phyloP scores from a whole-genome alignment of 2,329 filamentous ascomycete species.

The Colletotrichum cereale region DNA sequence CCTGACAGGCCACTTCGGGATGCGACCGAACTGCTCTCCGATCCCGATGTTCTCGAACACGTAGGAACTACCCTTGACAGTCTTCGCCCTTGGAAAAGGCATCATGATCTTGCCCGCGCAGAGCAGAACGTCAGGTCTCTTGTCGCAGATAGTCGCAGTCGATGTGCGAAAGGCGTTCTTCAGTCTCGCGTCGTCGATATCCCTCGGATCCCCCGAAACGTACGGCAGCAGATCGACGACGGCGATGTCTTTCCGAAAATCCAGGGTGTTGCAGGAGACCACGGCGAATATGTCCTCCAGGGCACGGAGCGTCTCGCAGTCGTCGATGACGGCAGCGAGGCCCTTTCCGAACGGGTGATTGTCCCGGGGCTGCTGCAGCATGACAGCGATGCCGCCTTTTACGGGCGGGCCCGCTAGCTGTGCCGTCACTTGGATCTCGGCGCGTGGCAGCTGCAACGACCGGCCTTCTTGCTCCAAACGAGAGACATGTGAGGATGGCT shows the following conservation, averaged over 20 bases:
- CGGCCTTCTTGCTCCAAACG: not conserved
- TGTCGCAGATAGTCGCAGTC: not conserved
- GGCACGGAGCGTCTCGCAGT: constrained; percentile 38
- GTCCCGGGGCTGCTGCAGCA: constrained; percentile 41
- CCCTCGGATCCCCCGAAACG: not conserved
- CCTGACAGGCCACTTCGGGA: not conserved
- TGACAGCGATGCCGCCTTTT: constrained; percentile 41
- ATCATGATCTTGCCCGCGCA: not conserved
- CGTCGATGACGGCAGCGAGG: constrained; percentile 38
- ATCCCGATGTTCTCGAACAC: not conserved
- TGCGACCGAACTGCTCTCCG: not conserved
- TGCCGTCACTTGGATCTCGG: constrained; percentile 39
- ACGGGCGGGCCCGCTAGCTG: constrained; percentile 36
- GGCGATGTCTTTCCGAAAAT: not conserved
- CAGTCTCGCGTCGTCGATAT: not conserved
- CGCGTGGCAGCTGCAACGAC: not conserved
- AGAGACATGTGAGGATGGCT: not conserved
- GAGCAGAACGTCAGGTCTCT: not conserved
- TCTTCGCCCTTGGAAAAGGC: not conserved
- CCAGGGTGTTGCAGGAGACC: constrained; percentile 22
- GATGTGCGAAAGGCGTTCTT: not conserved
- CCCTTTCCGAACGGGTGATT: constrained; percentile 41
- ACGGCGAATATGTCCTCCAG: constrained; percentile 32
- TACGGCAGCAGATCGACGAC: not conserved
- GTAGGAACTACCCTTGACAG: not conserved